Evolutionary conservation across 2,329 filamentous ascomycete genomes (phyloP).

Genomic region (Colletotrichum salicis): DNA sequence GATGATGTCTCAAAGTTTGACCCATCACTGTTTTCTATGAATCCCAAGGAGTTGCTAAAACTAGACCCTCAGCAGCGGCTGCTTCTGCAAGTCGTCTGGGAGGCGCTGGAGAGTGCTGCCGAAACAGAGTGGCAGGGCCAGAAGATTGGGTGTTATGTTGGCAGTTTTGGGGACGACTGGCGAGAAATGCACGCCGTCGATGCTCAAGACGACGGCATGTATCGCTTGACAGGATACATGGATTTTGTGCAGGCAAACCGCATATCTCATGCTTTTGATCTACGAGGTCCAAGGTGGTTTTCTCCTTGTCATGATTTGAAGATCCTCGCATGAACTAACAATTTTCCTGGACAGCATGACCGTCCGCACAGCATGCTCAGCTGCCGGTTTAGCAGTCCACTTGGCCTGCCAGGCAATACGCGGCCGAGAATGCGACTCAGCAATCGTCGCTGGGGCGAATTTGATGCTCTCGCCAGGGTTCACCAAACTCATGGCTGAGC

Average conservation of each 20-base stretch:
- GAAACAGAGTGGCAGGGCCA: conserved; percentile 39
- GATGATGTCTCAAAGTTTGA: conserved; percentile 23
- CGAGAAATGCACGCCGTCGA: conserved; percentile 36
- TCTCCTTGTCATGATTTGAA: conserved; percentile 17
- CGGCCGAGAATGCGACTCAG: conserved; percentile 31
- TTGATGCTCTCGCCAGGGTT: conserved; percentile 41
- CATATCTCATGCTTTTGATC: conserved; percentile 31
- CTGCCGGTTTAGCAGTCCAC: conserved; percentile 39
- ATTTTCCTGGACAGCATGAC: conserved; percentile 37
- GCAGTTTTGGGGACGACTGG: conserved; percentile 44
- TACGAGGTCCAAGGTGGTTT: conserved; percentile 21
- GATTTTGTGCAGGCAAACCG: conserved; percentile 40
- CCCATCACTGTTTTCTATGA: conserved; percentile 40
- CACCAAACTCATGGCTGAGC: neutral
- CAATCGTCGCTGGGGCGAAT: conserved; percentile 41
- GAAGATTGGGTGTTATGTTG: conserved; percentile 42
- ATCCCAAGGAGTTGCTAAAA: conserved; percentile 36
- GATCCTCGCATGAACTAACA: neutral
- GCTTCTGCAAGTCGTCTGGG: conserved; percentile 42
- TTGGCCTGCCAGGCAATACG: conserved; percentile 38
- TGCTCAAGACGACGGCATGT: conserved; percentile 5
- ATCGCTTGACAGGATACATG: conserved; percentile 34
- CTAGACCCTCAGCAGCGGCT: conserved; percentile 45
- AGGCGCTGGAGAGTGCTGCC: conserved; percentile 43
- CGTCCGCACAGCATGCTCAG: conserved; percentile 43